Conservation (phyloP, 1,139 yeast species). For the Saccharomyces pastorianus region DNA sequence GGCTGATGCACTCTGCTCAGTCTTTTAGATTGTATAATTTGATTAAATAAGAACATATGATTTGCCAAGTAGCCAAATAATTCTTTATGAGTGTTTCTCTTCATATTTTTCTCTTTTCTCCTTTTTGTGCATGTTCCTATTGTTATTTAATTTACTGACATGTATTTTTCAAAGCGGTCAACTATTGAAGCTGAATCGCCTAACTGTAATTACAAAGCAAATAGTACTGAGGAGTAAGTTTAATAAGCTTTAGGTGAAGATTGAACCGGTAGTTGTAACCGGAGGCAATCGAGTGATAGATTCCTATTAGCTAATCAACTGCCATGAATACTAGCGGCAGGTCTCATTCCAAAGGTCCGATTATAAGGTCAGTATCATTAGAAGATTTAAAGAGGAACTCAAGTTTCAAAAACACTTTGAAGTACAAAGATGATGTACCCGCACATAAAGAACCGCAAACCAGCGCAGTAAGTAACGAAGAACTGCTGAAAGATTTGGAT, state of each 20-base stretch:
- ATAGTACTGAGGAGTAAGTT: not conserved
- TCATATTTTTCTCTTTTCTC: not conserved
- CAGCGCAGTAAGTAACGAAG: not conserved
- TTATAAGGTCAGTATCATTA: not conserved
- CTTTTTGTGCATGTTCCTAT: not conserved
- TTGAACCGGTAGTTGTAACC: not conserved
- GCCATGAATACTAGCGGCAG: not conserved
- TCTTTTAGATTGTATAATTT: not conserved
- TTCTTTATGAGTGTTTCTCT: not conserved
- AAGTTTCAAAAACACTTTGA: not conserved
- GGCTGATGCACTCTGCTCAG: not conserved
- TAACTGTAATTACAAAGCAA: not conserved
- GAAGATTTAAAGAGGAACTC: not conserved
- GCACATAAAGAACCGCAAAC: not conserved
- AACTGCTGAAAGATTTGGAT: conserved; percentile 16
- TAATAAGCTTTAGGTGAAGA: not conserved
- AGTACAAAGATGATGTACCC: not conserved
- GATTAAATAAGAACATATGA: not conserved
- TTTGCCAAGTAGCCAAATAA: not conserved
- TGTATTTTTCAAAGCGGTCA: not conserved
- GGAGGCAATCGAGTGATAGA: not conserved
- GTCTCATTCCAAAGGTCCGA: not conserved
- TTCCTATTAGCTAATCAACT: not conserved
- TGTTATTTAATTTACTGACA: not conserved
- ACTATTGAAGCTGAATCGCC: not conserved